Percentiles rank a stretch among this genome's conserved stretches.
phyloP scores from a whole-genome alignment of 352 stramenopile species.

The Globisporangium alternatum region DNA sequence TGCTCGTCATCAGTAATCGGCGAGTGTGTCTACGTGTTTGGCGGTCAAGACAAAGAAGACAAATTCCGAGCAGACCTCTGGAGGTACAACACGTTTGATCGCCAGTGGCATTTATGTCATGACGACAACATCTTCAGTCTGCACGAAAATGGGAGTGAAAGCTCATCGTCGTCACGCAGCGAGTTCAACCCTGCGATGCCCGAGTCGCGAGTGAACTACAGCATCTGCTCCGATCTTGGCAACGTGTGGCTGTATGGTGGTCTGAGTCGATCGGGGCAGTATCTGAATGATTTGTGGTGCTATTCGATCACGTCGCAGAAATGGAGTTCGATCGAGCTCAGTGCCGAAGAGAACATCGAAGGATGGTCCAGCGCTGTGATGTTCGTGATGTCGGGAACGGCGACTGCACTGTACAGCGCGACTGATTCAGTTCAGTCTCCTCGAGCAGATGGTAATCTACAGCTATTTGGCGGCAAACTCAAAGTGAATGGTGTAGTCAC shows the following conservation, averaged over 20 bases:
- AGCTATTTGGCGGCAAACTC: slow-evolving; percentile 44
- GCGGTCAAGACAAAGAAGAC: slow-evolving; percentile 76
- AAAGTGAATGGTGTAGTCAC: slow-evolving; percentile 23
- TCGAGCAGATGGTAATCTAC: slow-evolving; percentile 24
- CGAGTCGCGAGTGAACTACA: slow-evolving; percentile 57
- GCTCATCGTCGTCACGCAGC: slow-evolving; percentile 16
- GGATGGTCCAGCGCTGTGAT: slow-evolving; percentile 45
- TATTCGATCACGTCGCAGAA: slow-evolving; percentile 67
- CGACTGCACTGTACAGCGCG: slow-evolving; percentile 43
- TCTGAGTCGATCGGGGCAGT: slow-evolving; percentile 34
- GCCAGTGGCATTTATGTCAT: slow-evolving; percentile 81
- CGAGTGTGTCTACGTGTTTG: slow-evolving; percentile 83
- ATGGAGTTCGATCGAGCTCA: slow-evolving; percentile 59
- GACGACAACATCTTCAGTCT: slow-evolving; percentile 67
- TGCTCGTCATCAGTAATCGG: slow-evolving; percentile 72
- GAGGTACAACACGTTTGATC: slow-evolving; percentile 87
- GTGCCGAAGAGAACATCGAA: slow-evolving; percentile 37
- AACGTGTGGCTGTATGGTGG: slow-evolving; percentile 85
- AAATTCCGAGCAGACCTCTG: slow-evolving; percentile 76
- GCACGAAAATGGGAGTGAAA: slow-evolving; percentile 19
- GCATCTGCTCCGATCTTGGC: slow-evolving; percentile 71
- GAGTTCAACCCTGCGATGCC: slow-evolving; percentile 52
- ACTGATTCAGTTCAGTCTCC: slow-evolving; percentile 29
- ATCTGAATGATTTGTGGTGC: slow-evolving; percentile 74
- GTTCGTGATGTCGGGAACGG: slow-evolving; percentile 38